phyloP scores from a whole-genome alignment of 2,329 filamentous ascomycete genomes.

The Aphanocladium album region DNA sequence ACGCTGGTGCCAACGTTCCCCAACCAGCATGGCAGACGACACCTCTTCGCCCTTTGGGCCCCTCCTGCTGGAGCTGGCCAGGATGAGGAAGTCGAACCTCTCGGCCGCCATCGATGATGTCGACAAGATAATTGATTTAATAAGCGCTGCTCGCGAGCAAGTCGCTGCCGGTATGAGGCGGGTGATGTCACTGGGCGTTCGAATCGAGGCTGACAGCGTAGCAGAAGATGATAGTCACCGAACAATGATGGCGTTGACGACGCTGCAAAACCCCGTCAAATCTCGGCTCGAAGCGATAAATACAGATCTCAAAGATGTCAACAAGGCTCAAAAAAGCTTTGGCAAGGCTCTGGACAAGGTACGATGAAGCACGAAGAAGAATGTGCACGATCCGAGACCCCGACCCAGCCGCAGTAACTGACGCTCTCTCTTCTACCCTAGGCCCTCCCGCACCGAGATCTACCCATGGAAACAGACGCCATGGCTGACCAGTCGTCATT shows the following conservation, averaged over 20 bases:
- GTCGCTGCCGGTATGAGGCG: slow-evolving; percentile 59
- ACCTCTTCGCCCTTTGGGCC: slow-evolving; percentile 42
- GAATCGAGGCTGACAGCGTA: slow-evolving; percentile 14
- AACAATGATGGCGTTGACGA: slow-evolving; percentile 70
- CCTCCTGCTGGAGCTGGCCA: slow-evolving; percentile 68
- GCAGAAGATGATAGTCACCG: slow-evolving; percentile 43
- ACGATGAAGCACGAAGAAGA: slow-evolving; percentile 18
- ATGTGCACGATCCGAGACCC: not conserved
- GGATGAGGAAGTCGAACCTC: slow-evolving; percentile 64
- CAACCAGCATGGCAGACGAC: slow-evolving; percentile 27
- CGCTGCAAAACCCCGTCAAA: slow-evolving; percentile 81
- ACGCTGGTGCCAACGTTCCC: not conserved
- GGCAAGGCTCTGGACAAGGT: slow-evolving; percentile 81
- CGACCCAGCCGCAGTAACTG: slow-evolving; percentile 16
- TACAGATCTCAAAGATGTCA: slow-evolving; percentile 75
- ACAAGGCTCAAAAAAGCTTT: slow-evolving; percentile 77
- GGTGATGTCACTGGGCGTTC: not conserved
- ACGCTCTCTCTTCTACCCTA: slow-evolving; percentile 18
- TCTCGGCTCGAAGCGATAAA: slow-evolving; percentile 74
- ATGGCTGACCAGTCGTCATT: slow-evolving; percentile 69
- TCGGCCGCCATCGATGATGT: slow-evolving; percentile 71
- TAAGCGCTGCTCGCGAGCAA: slow-evolving; percentile 66
- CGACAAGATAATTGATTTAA: slow-evolving; percentile 73
- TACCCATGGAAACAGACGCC: slow-evolving; percentile 75
- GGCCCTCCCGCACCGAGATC: slow-evolving; percentile 48